Percentiles rank a stretch among this genome's conserved stretches.
Conservation (phyloP, 331 rosid genomes). For the Malus hybrid region DNA sequence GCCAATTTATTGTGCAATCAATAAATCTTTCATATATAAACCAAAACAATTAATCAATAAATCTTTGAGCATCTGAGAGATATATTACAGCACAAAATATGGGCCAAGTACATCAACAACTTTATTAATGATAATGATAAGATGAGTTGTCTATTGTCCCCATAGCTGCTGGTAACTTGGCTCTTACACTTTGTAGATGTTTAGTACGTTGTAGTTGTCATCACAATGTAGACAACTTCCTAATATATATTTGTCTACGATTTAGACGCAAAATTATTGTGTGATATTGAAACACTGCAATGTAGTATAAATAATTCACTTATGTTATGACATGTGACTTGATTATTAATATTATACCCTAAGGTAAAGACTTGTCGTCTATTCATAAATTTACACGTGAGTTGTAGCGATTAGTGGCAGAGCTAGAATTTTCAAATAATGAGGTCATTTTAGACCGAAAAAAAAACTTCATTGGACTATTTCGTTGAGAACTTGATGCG, state of each 20-base stretch:
- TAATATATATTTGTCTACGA: not conserved
- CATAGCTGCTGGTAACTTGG: constrained; percentile 19
- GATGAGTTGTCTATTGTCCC: constrained; percentile 22
- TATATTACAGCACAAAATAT: not conserved
- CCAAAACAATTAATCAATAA: not conserved
- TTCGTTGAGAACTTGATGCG: no score
- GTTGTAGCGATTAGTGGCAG: no score
- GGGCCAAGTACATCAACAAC: not conserved
- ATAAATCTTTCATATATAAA: not conserved
- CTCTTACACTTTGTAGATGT: constrained; percentile 14
- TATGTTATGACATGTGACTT: no score
- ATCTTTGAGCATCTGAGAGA: not conserved
- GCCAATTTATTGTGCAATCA: constrained; percentile 9
- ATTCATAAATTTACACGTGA: no score
- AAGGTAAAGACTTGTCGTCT: no score
- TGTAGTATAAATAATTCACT: no score
- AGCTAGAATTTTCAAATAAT: no score
- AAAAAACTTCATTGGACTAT: no score
- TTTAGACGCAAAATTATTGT: no score
- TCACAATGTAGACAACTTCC: constrained; percentile 26
- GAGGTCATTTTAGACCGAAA: no score
- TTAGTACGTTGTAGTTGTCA: constrained; percentile 26
- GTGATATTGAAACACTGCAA: no score
- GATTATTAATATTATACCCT: no score
- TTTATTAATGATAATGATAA: constrained; percentile 20